These are phyloP conservation scores for Melaleuca alternifolia DNA, from an alignment of 345 rosid species.

Conservation along the genomic window DNA sequence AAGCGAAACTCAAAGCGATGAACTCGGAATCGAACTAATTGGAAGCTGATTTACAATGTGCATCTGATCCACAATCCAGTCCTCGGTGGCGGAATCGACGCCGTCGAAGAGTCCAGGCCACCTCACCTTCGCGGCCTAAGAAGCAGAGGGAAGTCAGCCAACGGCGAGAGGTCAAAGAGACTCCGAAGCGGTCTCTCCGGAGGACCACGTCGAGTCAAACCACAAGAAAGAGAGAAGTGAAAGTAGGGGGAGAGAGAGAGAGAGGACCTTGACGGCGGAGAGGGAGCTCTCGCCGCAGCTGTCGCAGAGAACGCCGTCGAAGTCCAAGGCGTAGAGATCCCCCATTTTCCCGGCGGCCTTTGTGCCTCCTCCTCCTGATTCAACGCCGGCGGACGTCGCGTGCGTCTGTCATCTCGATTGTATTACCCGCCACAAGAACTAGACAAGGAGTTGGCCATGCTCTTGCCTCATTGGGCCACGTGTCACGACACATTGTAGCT, in stretches of 20 bases:
- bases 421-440: neutral
- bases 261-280: conserved; percentile 77
- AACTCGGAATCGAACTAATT: neutral
- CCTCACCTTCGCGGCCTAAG: conserved; percentile 74
- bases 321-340: conserved; percentile 87
- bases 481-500: neutral
- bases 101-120: conserved; percentile 66
- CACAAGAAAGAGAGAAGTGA: neutral
- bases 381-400: neutral
- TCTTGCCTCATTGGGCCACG: neutral
- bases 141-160: neutral
- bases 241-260: neutral
- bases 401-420: neutral
- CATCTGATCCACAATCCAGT: conserved; percentile 91
- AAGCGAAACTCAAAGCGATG: no score
- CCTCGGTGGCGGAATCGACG: conserved; percentile 53
- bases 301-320: conserved; percentile 92
- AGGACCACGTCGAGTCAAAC: neutral
- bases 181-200: neutral
- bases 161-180: no score
- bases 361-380: neutral
- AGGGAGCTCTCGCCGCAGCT: conserved; percentile 94
- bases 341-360: conserved; percentile 6
- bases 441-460: neutral
- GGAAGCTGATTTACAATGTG: conserved; percentile 30